Conservation (phyloP, 495 filamentous ascomycete genomes). For the Xylaria castorea region DNA sequence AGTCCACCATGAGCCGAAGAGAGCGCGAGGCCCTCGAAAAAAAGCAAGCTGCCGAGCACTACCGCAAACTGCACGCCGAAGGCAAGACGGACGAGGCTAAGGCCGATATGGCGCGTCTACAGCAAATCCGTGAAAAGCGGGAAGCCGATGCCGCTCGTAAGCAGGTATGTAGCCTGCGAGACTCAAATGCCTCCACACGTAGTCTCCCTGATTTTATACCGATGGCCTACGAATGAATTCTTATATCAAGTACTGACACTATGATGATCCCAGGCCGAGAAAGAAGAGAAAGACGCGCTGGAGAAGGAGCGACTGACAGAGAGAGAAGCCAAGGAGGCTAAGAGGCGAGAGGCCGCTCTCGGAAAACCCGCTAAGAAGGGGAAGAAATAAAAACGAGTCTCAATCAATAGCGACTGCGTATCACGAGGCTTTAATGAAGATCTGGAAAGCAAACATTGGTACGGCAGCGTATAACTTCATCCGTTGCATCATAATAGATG, state of each 20-base stretch:
- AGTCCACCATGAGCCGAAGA: constrained; percentile 61
- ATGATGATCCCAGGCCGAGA: constrained; percentile 61
- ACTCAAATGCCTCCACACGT: not conserved
- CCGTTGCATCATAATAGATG: not conserved
- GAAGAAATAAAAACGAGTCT: constrained; percentile 37
- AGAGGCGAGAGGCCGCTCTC: constrained; percentile 69
- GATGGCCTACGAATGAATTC: not conserved
- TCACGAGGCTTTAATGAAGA: not conserved
- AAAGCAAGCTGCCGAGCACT: constrained; percentile 85
- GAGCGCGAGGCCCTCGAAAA: constrained; percentile 92
- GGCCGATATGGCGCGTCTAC: constrained; percentile 85
- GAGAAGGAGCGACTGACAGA: constrained; percentile 59
- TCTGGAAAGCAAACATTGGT: not conserved
- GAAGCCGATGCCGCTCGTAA: constrained; percentile 76
- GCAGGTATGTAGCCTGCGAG: constrained; percentile 48
- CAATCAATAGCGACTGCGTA: not conserved
- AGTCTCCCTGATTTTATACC: not conserved
- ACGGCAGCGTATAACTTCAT: not conserved
- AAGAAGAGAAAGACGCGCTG: constrained; percentile 71
- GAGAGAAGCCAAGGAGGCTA: constrained; percentile 61
- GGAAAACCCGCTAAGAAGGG: constrained; percentile 48
- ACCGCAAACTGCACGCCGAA: constrained; percentile 91
- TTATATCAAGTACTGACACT: constrained; percentile 23
- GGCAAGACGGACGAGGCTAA: constrained; percentile 97
- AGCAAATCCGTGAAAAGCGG: constrained; percentile 80